Evolutionary conservation across 129 eudicot species (phyloP), one percentile per base, ranked within the genome.

Genomic region (Scalesia atractyloides): DNA sequence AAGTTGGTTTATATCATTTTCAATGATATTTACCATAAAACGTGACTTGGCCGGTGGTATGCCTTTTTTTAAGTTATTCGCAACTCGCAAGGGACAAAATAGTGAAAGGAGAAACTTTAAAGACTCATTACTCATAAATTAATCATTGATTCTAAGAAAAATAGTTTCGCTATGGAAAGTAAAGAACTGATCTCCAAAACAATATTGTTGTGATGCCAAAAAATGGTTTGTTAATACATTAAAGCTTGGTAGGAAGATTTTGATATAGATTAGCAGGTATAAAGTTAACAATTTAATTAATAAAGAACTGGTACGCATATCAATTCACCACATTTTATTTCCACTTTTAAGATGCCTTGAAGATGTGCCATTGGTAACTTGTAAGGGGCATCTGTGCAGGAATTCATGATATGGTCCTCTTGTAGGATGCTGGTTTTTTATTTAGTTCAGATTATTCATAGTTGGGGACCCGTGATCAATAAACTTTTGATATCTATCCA

Each of bases 1-100:
- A 9, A 33, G 41, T 17, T 3, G 52, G n/a, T 64, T 64, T 20
- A 37, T 74, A 64, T 74, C 57, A 62, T 51, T 74, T 74, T 52
- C 65, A 64, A 74, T 0, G 53, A 74, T 18, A 70, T 13, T 37
- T 54, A 22, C 30, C 46, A 73, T 49, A 34, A 73, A 62, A 41
- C 60, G 8, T 61, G n/a, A 48, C 34, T 60, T 2, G 67, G 17
- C 30, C 46, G 46, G 46, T 54, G 18, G 56, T 30, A 8, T 43
- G 67, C 59, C 66, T 56, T 41, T 7, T 41, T 64, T 15, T 9
- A 43, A 24, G 49, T 24, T 66, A 66, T 65, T 53, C 58, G 19
- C 36, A 36, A 51, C 56, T 5, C 15, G 41, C 34, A 48, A 61
- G 36, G 41, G 22, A 73, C 50, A 34, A 19, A 8, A 48, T 36